A percentile compares a stretch with the other conserved stretches of the same genome.
Evolutionary conservation across 179 eudicot species (phyloP).

Genomic region (Gypsophila paniculata): DNA sequence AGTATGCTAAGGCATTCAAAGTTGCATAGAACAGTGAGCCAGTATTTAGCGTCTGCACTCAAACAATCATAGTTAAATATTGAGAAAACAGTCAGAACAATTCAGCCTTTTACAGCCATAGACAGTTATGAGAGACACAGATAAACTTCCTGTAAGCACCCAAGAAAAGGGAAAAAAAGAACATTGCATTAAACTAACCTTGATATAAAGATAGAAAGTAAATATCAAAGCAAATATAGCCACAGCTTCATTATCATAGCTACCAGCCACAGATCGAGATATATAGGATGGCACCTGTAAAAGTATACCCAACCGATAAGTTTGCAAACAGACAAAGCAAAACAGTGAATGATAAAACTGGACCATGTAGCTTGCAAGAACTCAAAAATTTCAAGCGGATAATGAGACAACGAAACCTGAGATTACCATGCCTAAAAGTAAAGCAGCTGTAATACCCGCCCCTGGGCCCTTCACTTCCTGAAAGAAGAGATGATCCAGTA

Average conservation of each 20-base stretch:
- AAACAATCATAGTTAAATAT: slow-evolving; percentile 20
- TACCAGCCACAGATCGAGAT: slow-evolving; percentile 86
- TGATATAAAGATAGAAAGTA: slow-evolving; percentile 85
- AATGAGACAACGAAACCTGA: slow-evolving; percentile 12
- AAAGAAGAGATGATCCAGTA: slow-evolving; percentile 16
- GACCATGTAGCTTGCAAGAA: slow-evolving; percentile 5
- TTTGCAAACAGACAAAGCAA: neutral
- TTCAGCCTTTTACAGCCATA: neutral
- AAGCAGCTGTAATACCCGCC: slow-evolving; percentile 95
- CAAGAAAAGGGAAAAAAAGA: neutral
- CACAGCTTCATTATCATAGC: slow-evolving; percentile 98
- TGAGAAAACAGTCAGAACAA: neutral
- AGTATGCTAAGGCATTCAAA: slow-evolving; percentile 68
- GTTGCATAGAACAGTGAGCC: slow-evolving; percentile 88
- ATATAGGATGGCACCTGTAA: slow-evolving; percentile 96
- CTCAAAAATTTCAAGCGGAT: neutral
- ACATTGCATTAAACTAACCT: slow-evolving; percentile 37
- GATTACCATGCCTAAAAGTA: slow-evolving; percentile 86
- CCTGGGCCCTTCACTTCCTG: slow-evolving; percentile 97
- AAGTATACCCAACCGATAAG: neutral
- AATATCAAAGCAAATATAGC: slow-evolving; percentile 96
- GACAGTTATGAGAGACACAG: neutral
- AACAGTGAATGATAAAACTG: neutral
- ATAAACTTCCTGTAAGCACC: neutral
- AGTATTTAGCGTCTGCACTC: slow-evolving; percentile 75